phyloP scores from a whole-genome alignment of 257 asterid genomes.

The Echites panduratus region DNA sequence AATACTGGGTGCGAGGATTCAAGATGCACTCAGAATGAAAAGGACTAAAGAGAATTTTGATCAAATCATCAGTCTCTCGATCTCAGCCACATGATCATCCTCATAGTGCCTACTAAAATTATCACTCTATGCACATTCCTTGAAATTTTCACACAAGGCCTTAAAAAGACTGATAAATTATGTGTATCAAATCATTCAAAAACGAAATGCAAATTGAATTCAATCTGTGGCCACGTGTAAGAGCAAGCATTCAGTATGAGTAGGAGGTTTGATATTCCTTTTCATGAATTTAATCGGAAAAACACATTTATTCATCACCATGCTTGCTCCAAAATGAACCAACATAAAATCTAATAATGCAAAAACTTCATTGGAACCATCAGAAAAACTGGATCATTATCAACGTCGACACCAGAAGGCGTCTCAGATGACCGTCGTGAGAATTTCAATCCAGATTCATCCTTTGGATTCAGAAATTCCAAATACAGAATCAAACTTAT shows the following conservation, averaged over 20 bases:
- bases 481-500: neutral
- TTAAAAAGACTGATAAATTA: too few relatives aligned
- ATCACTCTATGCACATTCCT: neutral
- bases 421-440: constrained; percentile 94
- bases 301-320: constrained; percentile 39
- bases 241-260: constrained; percentile 78
- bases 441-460: constrained; percentile 59
- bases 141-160: too few relatives aligned
- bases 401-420: constrained; percentile 35
- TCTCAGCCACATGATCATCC: constrained; percentile 35
- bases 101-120: constrained; percentile 34
- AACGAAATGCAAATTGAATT: neutral
- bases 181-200: too few relatives aligned
- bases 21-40: constrained; percentile 68
- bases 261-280: constrained; percentile 66
- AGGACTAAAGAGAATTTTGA: constrained; percentile 32
- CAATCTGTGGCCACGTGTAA: neutral
- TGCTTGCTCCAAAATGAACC: constrained; percentile 17
- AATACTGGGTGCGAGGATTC: neutral
- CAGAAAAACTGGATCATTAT: constrained; percentile 54
- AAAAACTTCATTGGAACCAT: constrained; percentile 19
- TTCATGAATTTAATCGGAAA: constrained; percentile 54
- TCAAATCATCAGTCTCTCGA: constrained; percentile 37
- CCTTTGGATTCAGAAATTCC: constrained; percentile 23
- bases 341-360: neutral